These are phyloP conservation scores for Ligustrum vulgare DNA, from an alignment of 257 asterid species.

Conservation along the genomic window DNA sequence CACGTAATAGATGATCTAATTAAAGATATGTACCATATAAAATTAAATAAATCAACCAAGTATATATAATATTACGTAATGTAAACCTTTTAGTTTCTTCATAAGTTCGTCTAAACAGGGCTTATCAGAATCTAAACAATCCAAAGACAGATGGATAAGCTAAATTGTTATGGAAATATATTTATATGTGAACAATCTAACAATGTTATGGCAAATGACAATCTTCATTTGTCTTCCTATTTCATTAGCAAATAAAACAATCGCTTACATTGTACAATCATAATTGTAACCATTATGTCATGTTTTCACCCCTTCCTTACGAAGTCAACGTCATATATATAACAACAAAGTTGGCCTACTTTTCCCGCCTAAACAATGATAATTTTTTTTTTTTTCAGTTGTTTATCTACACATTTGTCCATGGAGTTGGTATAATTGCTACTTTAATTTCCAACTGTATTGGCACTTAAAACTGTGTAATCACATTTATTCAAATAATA, in stretches of 20 bases:
- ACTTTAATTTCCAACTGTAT: too few relatives aligned
- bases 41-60: not conserved
- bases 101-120: not conserved
- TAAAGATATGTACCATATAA: slow-evolving; percentile 13
- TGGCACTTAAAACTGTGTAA: too few relatives aligned
- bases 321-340: not conserved
- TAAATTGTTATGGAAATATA: not conserved
- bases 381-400: too few relatives aligned
- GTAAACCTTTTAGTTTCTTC: not conserved
- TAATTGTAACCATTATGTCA: not conserved
- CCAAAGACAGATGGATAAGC: not conserved
- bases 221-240: not conserved
- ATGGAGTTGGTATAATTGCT: too few relatives aligned
- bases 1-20: slow-evolving; percentile 23
- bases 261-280: not conserved
- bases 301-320: not conserved
- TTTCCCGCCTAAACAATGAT: too few relatives aligned
- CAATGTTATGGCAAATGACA: not conserved
- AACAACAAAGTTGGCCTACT: too few relatives aligned
- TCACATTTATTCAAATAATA: too few relatives aligned
- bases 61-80: not conserved
- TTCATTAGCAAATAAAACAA: not conserved
- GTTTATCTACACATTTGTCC: too few relatives aligned
- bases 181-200: not conserved
- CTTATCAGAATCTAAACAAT: not conserved